A percentile compares a stretch with the other conserved stretches of the same genome.
Evolutionary conservation across 306 rosid species (phyloP).

Genomic region (Trifolium subterraneum): DNA sequence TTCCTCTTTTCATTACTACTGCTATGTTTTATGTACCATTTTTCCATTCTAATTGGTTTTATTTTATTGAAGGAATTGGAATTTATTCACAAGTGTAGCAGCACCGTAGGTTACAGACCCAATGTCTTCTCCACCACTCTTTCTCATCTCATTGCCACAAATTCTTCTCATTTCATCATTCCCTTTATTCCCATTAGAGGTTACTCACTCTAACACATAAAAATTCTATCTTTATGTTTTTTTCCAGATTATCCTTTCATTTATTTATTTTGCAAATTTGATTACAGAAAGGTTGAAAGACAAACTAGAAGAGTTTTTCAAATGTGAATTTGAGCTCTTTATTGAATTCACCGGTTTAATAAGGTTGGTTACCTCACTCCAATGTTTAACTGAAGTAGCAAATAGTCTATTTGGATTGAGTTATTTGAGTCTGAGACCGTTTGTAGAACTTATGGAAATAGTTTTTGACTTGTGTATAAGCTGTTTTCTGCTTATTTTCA

Average conservation of each 20-base stretch:
- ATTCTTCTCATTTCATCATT: slow-evolving; percentile 65
- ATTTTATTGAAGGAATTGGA: slow-evolving; percentile 61
- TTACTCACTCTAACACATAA: background rate
- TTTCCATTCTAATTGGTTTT: background rate
- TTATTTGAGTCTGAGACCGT: no score
- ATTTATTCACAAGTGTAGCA: slow-evolving; percentile 86
- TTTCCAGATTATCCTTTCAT: background rate
- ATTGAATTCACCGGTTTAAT: slow-evolving; percentile 93
- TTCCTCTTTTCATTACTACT: background rate
- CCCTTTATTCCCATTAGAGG: slow-evolving; percentile 90
- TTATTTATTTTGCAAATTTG: slow-evolving; percentile 11
- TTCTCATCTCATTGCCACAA: slow-evolving; percentile 83
- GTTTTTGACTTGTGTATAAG: no score
- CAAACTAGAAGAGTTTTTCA: slow-evolving; percentile 81
- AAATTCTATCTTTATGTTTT: background rate
- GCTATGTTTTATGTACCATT: background rate
- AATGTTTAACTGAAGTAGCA: no score
- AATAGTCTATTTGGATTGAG: no score
- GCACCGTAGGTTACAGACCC: slow-evolving; percentile 88
- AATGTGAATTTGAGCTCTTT: slow-evolving; percentile 78
- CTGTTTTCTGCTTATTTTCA: no score
- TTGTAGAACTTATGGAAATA: no score
- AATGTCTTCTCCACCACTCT: slow-evolving; percentile 87
- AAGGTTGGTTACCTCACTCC: no score
- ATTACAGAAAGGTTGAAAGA: slow-evolving; percentile 87